phyloP scores from a whole-genome alignment of 768 basidiomycete genomes.

The Tylopilus sp. region DNA sequence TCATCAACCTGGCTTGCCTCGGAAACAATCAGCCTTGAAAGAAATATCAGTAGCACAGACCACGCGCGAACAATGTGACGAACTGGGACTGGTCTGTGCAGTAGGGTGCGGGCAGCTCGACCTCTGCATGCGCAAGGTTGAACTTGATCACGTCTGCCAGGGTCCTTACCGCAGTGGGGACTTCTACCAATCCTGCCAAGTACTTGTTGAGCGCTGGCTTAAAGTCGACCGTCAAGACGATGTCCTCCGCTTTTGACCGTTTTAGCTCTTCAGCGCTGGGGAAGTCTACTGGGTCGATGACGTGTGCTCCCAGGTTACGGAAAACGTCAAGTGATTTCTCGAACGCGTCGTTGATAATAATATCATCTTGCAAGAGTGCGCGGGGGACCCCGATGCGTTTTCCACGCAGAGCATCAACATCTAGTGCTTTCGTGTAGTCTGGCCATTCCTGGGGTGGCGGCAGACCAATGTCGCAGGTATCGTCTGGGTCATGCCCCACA shows the following conservation, averaged over 20 bases:
- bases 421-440: constrained; percentile 52
- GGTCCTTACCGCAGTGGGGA: constrained; percentile 56
- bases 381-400: constrained; percentile 46
- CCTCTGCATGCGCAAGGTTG: constrained; percentile 47
- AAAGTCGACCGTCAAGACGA: constrained; percentile 54
- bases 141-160: constrained; percentile 59
- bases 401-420: constrained; percentile 41
- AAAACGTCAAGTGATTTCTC: constrained; percentile 37
- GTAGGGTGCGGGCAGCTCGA: constrained; percentile 40
- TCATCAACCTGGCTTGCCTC: constrained; percentile 34
- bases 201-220: constrained; percentile 50
- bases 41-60: constrained; percentile 3
- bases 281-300: constrained; percentile 63
- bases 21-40: constrained; percentile 21
- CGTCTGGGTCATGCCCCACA: constrained; percentile 40
- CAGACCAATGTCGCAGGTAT: constrained; percentile 35
- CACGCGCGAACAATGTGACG: constrained; percentile 3
- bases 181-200: constrained; percentile 42
- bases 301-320: constrained; percentile 37
- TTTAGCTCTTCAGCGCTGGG: constrained; percentile 50
- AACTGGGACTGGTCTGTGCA: constrained; percentile 37
- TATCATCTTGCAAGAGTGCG: constrained; percentile 22
- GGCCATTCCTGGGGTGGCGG: constrained; percentile 48
- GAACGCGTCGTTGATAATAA: constrained; percentile 34
- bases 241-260: constrained; percentile 48